These are phyloP conservation scores for Fusarium siculi DNA, from an alignment of 2,329 filamentous ascomycete genomes.

Conservation along the genomic window DNA sequence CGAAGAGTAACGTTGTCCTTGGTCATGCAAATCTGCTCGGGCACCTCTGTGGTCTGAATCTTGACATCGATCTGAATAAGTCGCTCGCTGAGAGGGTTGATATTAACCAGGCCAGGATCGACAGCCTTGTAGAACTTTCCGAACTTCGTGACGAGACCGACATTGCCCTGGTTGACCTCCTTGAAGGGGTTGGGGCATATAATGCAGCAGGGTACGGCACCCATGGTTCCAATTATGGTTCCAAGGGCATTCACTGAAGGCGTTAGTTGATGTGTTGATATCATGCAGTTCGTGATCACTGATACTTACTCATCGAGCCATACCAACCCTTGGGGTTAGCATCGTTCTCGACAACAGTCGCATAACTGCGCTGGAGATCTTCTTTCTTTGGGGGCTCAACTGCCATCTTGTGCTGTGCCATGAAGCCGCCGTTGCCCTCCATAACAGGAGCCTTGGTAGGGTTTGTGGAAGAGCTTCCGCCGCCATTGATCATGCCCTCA, in stretches of 20 bases:
- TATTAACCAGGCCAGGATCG: slow-evolving; percentile 94
- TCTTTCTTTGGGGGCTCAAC: slow-evolving; percentile 85
- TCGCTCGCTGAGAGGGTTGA: slow-evolving; percentile 93
- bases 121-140: slow-evolving; percentile 95
- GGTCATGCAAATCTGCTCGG: slow-evolving; percentile 98
- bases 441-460: slow-evolving; percentile 43
- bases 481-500: slow-evolving; percentile 42
- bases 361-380: slow-evolving; percentile 87
- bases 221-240: slow-evolving; percentile 77
- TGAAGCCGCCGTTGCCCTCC: slow-evolving; percentile 55
- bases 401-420: slow-evolving; percentile 65
- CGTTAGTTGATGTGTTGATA: neutral
- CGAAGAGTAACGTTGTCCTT: slow-evolving; percentile 98
- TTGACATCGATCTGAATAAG: slow-evolving; percentile 97
- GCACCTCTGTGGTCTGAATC: slow-evolving; percentile 98
- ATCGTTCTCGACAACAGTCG: slow-evolving; percentile 71
- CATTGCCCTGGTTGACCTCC: slow-evolving; percentile 89
- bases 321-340: slow-evolving; percentile 87
- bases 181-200: slow-evolving; percentile 97
- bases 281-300: neutral
- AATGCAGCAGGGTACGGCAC: slow-evolving; percentile 91
- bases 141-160: slow-evolving; percentile 95
- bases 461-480: slow-evolving; percentile 45
- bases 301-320: slow-evolving; percentile 79
- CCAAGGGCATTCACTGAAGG: slow-evolving; percentile 78